These are phyloP conservation scores for Fusarium humuli DNA, from an alignment of 2,329 filamentous ascomycete genomes.

Conservation along the genomic window DNA sequence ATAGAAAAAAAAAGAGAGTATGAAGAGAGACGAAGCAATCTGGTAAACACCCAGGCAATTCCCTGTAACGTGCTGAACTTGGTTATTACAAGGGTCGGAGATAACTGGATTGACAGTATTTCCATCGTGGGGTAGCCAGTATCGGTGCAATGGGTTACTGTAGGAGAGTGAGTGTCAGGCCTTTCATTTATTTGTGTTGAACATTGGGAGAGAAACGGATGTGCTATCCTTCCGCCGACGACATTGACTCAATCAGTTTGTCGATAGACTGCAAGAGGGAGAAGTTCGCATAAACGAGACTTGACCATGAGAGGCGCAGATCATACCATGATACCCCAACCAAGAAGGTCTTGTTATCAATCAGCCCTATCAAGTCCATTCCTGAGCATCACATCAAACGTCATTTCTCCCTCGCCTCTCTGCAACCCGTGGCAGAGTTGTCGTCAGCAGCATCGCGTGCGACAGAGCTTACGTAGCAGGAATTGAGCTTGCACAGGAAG, in stretches of 20 bases:
- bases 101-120: neutral
- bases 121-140: neutral
- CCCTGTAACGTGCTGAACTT: neutral
- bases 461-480: slow-evolving; percentile 32
- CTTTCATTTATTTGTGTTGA: neutral
- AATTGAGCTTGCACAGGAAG: slow-evolving; percentile 20
- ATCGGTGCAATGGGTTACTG: slow-evolving; percentile 11
- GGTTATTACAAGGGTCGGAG: neutral
- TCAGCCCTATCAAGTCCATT: slow-evolving; percentile 21
- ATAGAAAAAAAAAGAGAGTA: slow-evolving; percentile 34
- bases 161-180: neutral
- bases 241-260: neutral
- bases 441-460: slow-evolving; percentile 29
- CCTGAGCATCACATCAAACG: slow-evolving; percentile 3
- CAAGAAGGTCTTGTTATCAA: slow-evolving; percentile 7
- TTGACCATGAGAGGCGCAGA: neutral
- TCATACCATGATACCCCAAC: neutral
- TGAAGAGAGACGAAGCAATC: slow-evolving; percentile 31
- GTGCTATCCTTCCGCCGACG: neutral
- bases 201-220: neutral
- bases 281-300: neutral
- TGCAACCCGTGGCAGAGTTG: slow-evolving; percentile 1
- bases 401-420: slow-evolving; percentile 11
- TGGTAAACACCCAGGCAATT: slow-evolving; percentile 23
- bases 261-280: neutral